A percentile compares a stretch with the other conserved stretches of the same genome.
These are phyloP conservation scores for Naganishia friedmannii DNA, from an alignment of 768 basidiomycete genomes.

Conservation along the genomic window DNA sequence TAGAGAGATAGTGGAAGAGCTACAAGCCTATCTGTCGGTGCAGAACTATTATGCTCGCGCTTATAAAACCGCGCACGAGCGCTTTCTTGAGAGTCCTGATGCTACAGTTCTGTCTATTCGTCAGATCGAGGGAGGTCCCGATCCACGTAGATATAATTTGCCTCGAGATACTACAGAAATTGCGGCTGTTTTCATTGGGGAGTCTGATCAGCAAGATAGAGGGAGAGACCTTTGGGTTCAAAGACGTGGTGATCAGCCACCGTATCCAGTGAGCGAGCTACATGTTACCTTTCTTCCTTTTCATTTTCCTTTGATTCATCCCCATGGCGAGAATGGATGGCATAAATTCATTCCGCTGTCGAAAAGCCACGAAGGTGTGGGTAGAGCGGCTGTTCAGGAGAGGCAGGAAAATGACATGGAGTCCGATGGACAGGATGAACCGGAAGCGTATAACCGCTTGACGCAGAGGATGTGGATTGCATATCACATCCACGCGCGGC, in stretches of 20 bases:
- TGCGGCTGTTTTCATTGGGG: constrained; percentile 55
- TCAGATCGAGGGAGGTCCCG: constrained; percentile 32
- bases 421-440: no score
- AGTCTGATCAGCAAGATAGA: constrained; percentile 51
- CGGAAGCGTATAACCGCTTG: background rate
- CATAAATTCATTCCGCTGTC: no score
- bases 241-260: no score
- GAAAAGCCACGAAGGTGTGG: no score
- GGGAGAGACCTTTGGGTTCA: background rate
- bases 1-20: background rate
- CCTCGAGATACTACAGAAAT: constrained; percentile 55
- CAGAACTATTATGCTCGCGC: background rate
- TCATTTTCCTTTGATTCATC: no score
- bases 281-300: no score
- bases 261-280: no score
- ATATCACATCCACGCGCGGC: constrained; percentile 48
- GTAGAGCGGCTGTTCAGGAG: no score
- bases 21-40: background rate
- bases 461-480: constrained; percentile 34
- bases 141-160: constrained; percentile 55
- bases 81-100: background rate
- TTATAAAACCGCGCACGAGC: background rate
- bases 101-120: constrained; percentile 5
- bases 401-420: no score
- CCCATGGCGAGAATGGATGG: no score